phyloP scores from a whole-genome alignment of 371 early-diverging fungal genomes.

The Choanephora cucurbitarum region DNA sequence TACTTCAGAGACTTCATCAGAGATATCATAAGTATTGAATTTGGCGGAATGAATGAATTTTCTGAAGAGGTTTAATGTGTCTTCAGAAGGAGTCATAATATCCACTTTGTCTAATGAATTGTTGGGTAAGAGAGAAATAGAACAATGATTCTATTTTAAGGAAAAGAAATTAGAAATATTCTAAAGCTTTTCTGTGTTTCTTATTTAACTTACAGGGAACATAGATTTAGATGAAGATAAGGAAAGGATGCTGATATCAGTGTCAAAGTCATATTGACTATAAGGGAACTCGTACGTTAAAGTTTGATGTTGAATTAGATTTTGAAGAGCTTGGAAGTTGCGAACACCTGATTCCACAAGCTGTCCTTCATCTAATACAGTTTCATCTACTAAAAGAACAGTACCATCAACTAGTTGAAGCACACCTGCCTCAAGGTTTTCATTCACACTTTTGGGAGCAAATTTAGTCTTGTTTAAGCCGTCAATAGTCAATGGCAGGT shows the following conservation, averaged over 20 bases:
- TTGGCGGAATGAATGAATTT: conserved; percentile 52
- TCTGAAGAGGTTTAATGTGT: conserved; percentile 45
- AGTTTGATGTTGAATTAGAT: conserved; percentile 55
- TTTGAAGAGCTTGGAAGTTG: conserved; percentile 58
- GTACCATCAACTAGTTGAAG: conserved; percentile 63
- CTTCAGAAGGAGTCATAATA: conserved; percentile 21
- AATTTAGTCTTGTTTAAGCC: conserved; percentile 51
- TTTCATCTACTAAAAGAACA: conserved; percentile 60
- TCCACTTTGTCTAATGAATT: conserved; percentile 18
- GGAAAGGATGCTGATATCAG: conserved; percentile 53
- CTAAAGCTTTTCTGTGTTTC: too few species aligned
- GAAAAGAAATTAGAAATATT: too few species aligned
- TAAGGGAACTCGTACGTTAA: conserved; percentile 64
- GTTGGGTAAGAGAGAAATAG: conserved; percentile 37
- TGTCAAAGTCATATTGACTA: conserved; percentile 61
- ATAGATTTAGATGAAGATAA: conserved; percentile 60
- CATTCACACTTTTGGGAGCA: conserved; percentile 54
- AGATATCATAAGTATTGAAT: conserved; percentile 48
- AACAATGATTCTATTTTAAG: conserved; percentile 55
- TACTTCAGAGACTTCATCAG: conserved; percentile 60
- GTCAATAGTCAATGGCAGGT: conserved; percentile 53
- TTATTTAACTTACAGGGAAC: conserved; percentile 51
- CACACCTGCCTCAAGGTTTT: conserved; percentile 56
- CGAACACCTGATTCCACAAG: conserved; percentile 59
- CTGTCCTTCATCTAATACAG: conserved; percentile 62